These are phyloP conservation scores for Nicotiana attenuata DNA, from an alignment of 257 asterid species.

Conservation along the genomic window DNA sequence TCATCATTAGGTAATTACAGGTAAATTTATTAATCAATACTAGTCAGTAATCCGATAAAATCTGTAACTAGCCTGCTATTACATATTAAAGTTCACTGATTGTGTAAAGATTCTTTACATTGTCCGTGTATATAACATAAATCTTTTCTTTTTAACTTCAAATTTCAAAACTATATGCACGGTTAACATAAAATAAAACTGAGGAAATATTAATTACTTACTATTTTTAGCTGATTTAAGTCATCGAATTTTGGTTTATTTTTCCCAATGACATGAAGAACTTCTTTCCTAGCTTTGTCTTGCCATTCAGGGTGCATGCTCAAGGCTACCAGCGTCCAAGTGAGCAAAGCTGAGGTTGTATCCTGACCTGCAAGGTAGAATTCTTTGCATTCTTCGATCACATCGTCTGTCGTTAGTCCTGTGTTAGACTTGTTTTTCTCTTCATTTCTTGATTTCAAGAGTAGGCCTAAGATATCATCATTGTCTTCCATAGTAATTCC, in stretches of 20 bases:
- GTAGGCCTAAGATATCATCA: slow-evolving; percentile 22
- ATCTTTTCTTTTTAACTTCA: too few species aligned
- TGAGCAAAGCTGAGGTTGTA: slow-evolving; percentile 24
- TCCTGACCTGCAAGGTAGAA: slow-evolving; percentile 31
- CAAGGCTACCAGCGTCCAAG: slow-evolving; percentile 23
- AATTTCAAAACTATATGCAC: too few species aligned
- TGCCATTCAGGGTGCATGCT: slow-evolving; percentile 28
- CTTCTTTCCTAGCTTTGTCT: slow-evolving; percentile 23
- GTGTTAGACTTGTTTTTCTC: neutral
- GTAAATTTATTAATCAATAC: too few species aligned
- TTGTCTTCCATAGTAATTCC: neutral
- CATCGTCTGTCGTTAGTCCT: slow-evolving; percentile 14
- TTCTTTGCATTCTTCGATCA: slow-evolving; percentile 25
- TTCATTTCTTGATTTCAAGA: slow-evolving; percentile 10
- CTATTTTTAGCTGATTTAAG: slow-evolving; percentile 20
- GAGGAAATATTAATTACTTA: slow-evolving; percentile 1
- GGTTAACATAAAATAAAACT: too few species aligned
- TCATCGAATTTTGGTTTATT: slow-evolving; percentile 14
- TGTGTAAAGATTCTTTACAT: too few species aligned
- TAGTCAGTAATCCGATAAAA: too few species aligned
- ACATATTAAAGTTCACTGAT: too few species aligned
- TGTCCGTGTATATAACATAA: too few species aligned
- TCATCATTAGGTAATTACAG: too few species aligned
- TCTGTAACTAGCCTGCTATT: too few species aligned
- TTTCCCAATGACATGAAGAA: slow-evolving; percentile 17